Base-by-base conservation (phyloP, 2,329 filamentous ascomycete species). In the Lachnellula subtilissima region DNA sequence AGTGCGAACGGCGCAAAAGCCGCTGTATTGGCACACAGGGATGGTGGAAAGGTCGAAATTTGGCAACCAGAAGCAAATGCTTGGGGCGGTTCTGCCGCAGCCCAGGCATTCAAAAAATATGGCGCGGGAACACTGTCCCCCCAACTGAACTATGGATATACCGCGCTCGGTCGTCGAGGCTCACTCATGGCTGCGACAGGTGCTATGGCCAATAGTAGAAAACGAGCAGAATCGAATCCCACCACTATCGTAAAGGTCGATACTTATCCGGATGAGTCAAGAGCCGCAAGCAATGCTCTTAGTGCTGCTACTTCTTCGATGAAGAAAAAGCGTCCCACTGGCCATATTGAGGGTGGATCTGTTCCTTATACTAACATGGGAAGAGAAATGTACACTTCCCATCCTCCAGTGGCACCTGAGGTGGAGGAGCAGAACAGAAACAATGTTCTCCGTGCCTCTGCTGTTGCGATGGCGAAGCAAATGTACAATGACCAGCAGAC, bases 381-480 rank as follows among this genome's bases (percentile, higher is more conserved):
- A 37, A 79, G 85, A 59, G 84, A 86, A 59, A 88, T 96, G 83
- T 96, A 87, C 68, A 91, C 87, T 0, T 86, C 88, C 1, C 75
- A 83, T 36, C 91, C 91, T 4, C 86, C 86, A 0, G 83, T 95
- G 3, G 78, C 83, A 25, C 75, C 81, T 2, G 89, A 95, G 66
- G 74, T 84, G 0, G 86, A 94, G 42, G 91, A 96, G 66, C 81
- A 85, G 70, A 85, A 82, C 59, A 83, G 82, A 56, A 82, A 86
- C 46, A 87, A 91, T 62, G 84, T 85, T 4, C 76, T 96, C 2
- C 87, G 87, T 61, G 89, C 91, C 32, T 93, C 91, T 19, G 91
- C 92, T 2, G 77, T 96, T 3, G 89, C 88, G 11, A 96, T 97
- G 91, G 91, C 92, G 6, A 88, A 87, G 72, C 84, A 87, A 64